Base-by-base conservation (phyloP, 2,329 filamentous ascomycete genomes). In the Botrytis aclada region DNA sequence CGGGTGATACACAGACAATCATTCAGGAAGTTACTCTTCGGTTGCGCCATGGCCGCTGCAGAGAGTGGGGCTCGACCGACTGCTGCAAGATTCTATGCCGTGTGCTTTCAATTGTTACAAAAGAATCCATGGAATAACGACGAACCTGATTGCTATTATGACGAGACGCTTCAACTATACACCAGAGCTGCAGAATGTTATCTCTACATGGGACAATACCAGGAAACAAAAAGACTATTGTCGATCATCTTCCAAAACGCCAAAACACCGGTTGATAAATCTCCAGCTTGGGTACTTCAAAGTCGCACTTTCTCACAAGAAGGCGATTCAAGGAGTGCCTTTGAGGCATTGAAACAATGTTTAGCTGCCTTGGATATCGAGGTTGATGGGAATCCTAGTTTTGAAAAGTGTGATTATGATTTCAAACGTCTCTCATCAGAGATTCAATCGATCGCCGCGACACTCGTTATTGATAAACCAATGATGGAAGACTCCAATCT, bases 61-160 rank as follows among this genome's bases (percentile, higher is more conserved):
- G 93, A 97, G 79, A 94, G 92, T 70, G 94, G 95, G 25, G 94
- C 95, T 3, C 87, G 93, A 72, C 89, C 91, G 4, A 96, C 94
- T 3, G 93, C 94, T 0, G 88, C 94, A 12, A 93, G 92, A 81
- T 97, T 94, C 79, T 97, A 94, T 81, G 88, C 87, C 62, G 88
- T 90, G 71, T 94, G 93, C 66, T 86, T 97, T 63, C 86, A 86
- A 16, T 86, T 98, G n/a, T 85, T 98, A 22, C 94, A 97, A 80
- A 85, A 91, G 10, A 84, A 93, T 70, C 90, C 93, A 0, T 98
- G 95, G 95, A 85, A 88, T 60, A 90, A 92, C 43, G 85, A 85
- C 10, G 82, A 84, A 22, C 86, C 88, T 8, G 95, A 98, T 80
- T 91, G 92, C 0, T 92, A 89, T 63, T 97, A 97, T 78, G 90